These are phyloP conservation scores for Boletus sp. DNA, from an alignment of 768 basidiomycete genomes.

Conservation along the genomic window DNA sequence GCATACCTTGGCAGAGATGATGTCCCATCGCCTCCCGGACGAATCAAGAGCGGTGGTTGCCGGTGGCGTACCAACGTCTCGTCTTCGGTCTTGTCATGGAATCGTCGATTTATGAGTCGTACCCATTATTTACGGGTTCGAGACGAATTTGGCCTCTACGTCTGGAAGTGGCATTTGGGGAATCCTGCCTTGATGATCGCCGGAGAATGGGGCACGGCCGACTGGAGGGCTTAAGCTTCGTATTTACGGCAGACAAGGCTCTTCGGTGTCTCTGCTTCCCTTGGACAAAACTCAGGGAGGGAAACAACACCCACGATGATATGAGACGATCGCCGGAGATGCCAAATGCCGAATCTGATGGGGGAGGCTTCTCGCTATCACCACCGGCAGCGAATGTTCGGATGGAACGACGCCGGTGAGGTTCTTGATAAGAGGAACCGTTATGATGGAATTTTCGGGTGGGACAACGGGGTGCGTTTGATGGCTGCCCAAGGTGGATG, in stretches of 20 bases:
- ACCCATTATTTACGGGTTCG: background rate
- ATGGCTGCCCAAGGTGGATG: background rate
- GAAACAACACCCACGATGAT: too few species aligned
- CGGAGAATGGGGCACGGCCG: background rate
- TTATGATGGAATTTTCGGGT: background rate
- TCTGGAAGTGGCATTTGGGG: background rate
- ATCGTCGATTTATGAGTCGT: background rate
- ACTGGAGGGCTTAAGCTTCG: background rate
- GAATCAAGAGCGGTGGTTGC: background rate
- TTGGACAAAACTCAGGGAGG: background rate
- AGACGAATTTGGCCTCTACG: background rate
- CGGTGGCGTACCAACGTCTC: background rate
- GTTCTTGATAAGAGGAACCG: background rate
- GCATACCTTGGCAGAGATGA: too few species aligned
- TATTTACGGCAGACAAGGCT: background rate
- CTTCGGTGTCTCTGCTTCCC: background rate
- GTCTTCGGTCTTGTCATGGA: background rate
- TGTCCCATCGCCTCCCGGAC: background rate
- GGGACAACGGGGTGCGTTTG: background rate
- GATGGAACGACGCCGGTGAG: constrained; percentile 7
- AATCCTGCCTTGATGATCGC: background rate
- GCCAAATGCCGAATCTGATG: background rate
- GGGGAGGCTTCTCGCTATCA: constrained; percentile 2
- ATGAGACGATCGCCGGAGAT: constrained; percentile 7
- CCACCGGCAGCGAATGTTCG: constrained; percentile 3